Evolutionary conservation across 2,329 filamentous ascomycete genomes (phyloP).

Genomic region (Botrytis paeoniae): DNA sequence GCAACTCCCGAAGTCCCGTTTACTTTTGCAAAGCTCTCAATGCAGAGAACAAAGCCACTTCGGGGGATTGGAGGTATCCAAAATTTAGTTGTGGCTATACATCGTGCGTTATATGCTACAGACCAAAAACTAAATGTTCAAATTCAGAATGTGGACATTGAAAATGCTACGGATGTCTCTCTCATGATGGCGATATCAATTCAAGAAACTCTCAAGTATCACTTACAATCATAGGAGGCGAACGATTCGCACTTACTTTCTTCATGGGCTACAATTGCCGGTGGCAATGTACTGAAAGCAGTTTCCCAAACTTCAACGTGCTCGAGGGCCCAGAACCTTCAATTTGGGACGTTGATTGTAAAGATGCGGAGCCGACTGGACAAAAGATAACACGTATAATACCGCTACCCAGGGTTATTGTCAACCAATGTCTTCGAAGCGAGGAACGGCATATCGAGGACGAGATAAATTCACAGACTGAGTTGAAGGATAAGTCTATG

Average conservation of each 20-base stretch:
- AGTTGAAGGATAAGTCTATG: not conserved
- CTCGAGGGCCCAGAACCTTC: not conserved
- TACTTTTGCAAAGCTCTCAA: not conserved
- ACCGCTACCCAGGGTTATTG: not conserved
- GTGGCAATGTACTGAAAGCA: not conserved
- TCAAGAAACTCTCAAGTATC: not conserved
- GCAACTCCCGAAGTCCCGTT: not conserved
- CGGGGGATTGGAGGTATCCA: not conserved
- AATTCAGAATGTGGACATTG: not conserved
- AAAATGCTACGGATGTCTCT: not conserved
- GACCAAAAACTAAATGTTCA: not conserved
- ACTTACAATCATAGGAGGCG: not conserved
- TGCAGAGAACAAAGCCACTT: not conserved
- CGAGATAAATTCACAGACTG: not conserved
- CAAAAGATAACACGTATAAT: not conserved
- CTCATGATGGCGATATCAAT: not conserved
- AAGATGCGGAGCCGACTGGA: not conserved
- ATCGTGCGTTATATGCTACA: not conserved
- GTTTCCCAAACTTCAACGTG: not conserved
- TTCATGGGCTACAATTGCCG: not conserved
- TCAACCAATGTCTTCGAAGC: not conserved
- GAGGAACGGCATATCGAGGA: not conserved
- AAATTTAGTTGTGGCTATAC: not conserved
- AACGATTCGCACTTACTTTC: not conserved
- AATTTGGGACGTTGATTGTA: not conserved